These are phyloP conservation scores for Steccherinum ochraceum DNA, from an alignment of 768 basidiomycete species.

Conservation along the genomic window DNA sequence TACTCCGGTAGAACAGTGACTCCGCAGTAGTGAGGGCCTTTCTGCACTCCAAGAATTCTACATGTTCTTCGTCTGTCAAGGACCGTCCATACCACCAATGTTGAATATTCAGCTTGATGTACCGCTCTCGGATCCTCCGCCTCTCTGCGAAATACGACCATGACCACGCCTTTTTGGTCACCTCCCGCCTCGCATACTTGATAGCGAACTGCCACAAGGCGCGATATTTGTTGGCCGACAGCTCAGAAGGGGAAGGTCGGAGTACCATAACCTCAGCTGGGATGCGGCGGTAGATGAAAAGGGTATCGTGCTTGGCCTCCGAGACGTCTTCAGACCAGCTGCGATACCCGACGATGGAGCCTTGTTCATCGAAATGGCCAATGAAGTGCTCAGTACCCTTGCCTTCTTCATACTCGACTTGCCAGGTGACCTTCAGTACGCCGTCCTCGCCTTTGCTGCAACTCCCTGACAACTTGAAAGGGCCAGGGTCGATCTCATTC, in stretches of 20 bases:
- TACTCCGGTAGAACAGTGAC: constrained; percentile 17
- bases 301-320: constrained; percentile 11
- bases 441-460: constrained; percentile 1
- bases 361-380: constrained; percentile 11
- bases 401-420: constrained; percentile 16
- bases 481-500: not conserved
- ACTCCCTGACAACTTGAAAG: not conserved
- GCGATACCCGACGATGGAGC: constrained; percentile 13
- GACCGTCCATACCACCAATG: constrained; percentile 12
- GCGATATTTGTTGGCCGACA: constrained; percentile 18
- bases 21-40: constrained; percentile 18
- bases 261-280: constrained; percentile 21
- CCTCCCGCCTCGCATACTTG: constrained; percentile 15
- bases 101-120: constrained; percentile 23
- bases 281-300: constrained; percentile 23
- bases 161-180: constrained; percentile 21
- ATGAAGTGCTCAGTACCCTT: constrained; percentile 18
- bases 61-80: constrained; percentile 11
- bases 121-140: constrained; percentile 20
- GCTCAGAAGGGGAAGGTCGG: constrained; percentile 20
- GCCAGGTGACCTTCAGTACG: constrained; percentile 10
- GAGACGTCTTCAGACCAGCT: constrained; percentile 16
- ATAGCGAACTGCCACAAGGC: constrained; percentile 29
- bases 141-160: constrained; percentile 27
- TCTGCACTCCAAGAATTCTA: constrained; percentile 15